Percentiles rank a stretch among this genome's conserved stretches.
Conservation (phyloP, 116 monocot genomes). For the Papilionanthe hybrid region DNA sequence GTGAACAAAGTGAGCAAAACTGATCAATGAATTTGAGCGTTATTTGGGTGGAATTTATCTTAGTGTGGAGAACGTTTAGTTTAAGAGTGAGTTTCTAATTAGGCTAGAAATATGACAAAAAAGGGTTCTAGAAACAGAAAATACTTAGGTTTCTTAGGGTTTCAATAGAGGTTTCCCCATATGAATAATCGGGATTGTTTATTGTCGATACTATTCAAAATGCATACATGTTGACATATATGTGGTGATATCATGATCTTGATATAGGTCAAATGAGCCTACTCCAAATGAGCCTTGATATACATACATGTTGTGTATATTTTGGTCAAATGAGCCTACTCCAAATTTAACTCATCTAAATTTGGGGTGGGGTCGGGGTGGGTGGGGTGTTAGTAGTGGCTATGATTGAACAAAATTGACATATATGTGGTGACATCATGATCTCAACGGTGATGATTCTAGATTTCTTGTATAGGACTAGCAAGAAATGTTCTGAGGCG, state of each 20-base stretch:
- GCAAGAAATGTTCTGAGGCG: too few relatives aligned
- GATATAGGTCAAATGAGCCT: too few relatives aligned
- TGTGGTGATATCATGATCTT: too few relatives aligned
- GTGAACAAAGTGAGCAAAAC: background rate
- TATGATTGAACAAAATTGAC: background rate
- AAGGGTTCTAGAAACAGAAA: background rate
- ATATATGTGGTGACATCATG: too few relatives aligned
- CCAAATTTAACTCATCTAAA: background rate
- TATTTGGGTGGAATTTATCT: background rate
- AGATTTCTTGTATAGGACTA: too few relatives aligned
- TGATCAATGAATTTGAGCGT: background rate
- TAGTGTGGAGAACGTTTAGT: background rate
- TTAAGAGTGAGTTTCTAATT: background rate
- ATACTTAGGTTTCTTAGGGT: background rate
- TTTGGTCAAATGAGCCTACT: background rate
- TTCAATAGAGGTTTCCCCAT: background rate
- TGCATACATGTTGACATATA: background rate
- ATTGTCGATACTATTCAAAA: background rate
- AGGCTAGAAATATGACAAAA: background rate
- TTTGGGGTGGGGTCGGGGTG: background rate
- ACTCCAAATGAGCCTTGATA: too few relatives aligned
- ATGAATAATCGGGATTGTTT: background rate
- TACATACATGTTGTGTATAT: background rate
- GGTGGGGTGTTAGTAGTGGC: background rate
- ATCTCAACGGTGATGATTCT: too few relatives aligned